phyloP scores from a whole-genome alignment of 192 early-diverging fungal genomes.

The Coemansia sp. region DNA sequence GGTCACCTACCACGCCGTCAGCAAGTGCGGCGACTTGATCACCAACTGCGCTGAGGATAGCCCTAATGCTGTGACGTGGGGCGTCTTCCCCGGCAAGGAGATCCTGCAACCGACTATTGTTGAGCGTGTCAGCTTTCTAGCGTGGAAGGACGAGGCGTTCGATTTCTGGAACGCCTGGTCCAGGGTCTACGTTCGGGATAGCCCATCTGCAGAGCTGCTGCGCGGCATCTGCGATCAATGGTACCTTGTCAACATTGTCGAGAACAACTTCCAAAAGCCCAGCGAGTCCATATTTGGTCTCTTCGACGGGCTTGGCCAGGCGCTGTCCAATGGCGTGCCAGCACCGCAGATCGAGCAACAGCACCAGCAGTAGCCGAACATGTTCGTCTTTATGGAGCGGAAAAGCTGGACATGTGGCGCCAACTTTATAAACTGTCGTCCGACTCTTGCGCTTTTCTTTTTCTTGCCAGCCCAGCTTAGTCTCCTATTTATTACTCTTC shows the following conservation, averaged over 20 bases:
- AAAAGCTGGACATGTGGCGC: not conserved
- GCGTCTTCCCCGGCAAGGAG: slow-evolving; percentile 96
- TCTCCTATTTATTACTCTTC: not conserved
- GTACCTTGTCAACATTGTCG: slow-evolving; percentile 91
- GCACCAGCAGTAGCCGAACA: not conserved
- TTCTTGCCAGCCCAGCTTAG: not conserved
- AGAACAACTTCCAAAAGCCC: slow-evolving; percentile 77
- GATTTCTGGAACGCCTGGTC: slow-evolving; percentile 91
- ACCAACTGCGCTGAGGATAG: slow-evolving; percentile 85
- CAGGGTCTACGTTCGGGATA: slow-evolving; percentile 61
- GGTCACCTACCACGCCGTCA: slow-evolving; percentile 89
- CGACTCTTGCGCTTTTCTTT: not conserved
- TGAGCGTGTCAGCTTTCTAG: slow-evolving; percentile 80
- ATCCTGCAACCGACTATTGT: slow-evolving; percentile 96
- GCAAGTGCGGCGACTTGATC: slow-evolving; percentile 81
- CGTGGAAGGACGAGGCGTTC: slow-evolving; percentile 98
- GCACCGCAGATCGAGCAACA: slow-evolving; percentile 1
- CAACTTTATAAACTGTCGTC: not conserved
- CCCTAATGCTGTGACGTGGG: slow-evolving; percentile 97
- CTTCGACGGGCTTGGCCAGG: slow-evolving; percentile 33
- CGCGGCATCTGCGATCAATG: slow-evolving; percentile 66
- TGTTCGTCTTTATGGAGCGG: not conserved
- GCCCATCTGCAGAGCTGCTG: slow-evolving; percentile 63
- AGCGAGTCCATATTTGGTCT: slow-evolving; percentile 49
- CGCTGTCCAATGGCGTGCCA: slow-evolving; percentile 10